Conservation (phyloP, 345 rosid species). For the Camelina sativa region DNA sequence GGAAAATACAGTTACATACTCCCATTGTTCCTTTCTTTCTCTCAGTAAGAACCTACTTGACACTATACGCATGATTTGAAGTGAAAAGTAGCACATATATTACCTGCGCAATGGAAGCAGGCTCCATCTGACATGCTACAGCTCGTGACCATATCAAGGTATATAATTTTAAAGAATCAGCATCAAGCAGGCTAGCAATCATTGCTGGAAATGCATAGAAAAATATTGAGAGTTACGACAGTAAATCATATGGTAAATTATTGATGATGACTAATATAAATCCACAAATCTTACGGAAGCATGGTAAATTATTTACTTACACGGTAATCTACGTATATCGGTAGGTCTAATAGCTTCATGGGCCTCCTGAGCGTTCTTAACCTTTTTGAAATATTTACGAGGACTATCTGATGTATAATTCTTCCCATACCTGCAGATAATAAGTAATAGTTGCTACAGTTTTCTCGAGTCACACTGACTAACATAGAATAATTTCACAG, state of each 20-base stretch:
- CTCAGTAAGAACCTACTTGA: slow-evolving; percentile 17
- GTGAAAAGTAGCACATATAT: slow-evolving; percentile 7
- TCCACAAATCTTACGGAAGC: slow-evolving; percentile 26
- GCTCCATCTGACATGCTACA: slow-evolving; percentile 95
- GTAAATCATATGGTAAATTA: slow-evolving; percentile 11
- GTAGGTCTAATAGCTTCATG: slow-evolving; percentile 99
- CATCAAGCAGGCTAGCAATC: slow-evolving; percentile 75
- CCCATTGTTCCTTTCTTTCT: neutral
- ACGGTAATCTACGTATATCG: slow-evolving; percentile 73
- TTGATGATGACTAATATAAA: slow-evolving; percentile 9
- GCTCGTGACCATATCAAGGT: slow-evolving; percentile 93
- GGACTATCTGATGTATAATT: slow-evolving; percentile 61
- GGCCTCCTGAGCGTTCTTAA: slow-evolving; percentile 98
- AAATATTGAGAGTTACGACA: slow-evolving; percentile 25
- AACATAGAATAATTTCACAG: slow-evolving; percentile 21
- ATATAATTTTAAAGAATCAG: slow-evolving; percentile 87
- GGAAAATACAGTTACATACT: neutral
- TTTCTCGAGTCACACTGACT: slow-evolving; percentile 22
- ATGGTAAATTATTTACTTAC: slow-evolving; percentile 51
- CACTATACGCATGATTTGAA: slow-evolving; percentile 23
- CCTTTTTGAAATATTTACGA: slow-evolving; percentile 87
- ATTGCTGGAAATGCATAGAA: slow-evolving; percentile 55
- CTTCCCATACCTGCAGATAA: slow-evolving; percentile 70
- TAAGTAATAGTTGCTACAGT: slow-evolving; percentile 18
- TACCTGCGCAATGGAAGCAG: slow-evolving; percentile 77